Evolutionary conservation across 139 green algal genomes (phyloP), one percentile per base, ranked within the genome.

Genomic region (Closterium sp.): DNA sequence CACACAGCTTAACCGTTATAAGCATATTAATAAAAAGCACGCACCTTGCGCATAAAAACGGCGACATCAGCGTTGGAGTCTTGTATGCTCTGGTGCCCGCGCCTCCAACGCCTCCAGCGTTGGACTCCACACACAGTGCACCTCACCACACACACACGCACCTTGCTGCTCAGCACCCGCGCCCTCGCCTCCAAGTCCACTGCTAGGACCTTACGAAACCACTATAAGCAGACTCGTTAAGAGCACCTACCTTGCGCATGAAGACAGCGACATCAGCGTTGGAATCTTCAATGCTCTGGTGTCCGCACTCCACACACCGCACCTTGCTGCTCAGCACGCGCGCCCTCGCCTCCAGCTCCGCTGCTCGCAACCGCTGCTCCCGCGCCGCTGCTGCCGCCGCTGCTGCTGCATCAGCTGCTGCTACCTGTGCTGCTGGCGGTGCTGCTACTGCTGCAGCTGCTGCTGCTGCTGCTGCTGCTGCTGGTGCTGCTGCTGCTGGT

Each of bases 201-300:
- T n/a, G 22, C 9, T 31, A 28, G 28, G 31, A 91, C 28, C 73
- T 32, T 4, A n/a, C 89, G 31, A 1, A 90, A 62, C 62, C 1
- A 19, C 5, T 86, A 79, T 79, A 79, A 79, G 62, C 62, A 79
- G 13, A 79, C 17, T 79, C 62, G 17, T 27, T 79, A 22, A 79
- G 1, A 79, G 1, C 62, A 79, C 62, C 17, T 29, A 92, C 89
- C 88, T 92, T 93, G 2, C 90, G 87, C 24, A 93, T n/a, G 17
- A 93, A 70, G 21, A 93, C 29, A 24, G 90, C 90, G 27, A 93
- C 70, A 29, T 93, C 88, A 29, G 90, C 87, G 24, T 92, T 32
- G 24, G 90, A 93, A 19, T 93, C 90, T 21, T 93, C 90, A 19
- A 93, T 93, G 87, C 88, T 93, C 70, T 93, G 90, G 31, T 93